These are phyloP conservation scores for Rhizophagus sp. DNA, from an alignment of 192 early-diverging fungal genomes.

Conservation along the genomic window DNA sequence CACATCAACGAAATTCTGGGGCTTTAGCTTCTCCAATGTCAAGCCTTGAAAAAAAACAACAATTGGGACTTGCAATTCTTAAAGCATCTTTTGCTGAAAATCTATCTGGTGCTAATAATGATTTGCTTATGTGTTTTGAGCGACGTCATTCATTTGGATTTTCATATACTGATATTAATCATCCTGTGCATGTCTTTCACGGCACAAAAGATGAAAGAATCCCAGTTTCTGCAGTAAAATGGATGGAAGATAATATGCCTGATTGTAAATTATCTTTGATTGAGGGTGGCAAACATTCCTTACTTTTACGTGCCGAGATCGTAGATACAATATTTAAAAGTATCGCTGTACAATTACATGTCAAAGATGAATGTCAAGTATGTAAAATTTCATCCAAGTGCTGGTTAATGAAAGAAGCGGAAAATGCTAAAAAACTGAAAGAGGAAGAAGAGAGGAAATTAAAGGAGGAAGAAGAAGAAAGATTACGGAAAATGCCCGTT, in stretches of 20 bases:
- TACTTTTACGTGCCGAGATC: slow-evolving; percentile 42
- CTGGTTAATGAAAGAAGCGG: slow-evolving; percentile 12
- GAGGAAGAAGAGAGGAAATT: not conserved
- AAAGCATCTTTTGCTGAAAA: slow-evolving; percentile 43
- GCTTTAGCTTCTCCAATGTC: slow-evolving; percentile 38
- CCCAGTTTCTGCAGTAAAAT: slow-evolving; percentile 42
- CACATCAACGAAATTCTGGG: slow-evolving; percentile 37
- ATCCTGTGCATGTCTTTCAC: slow-evolving; percentile 46
- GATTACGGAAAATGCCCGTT: not conserved
- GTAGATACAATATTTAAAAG: slow-evolving; percentile 46
- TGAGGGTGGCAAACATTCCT: slow-evolving; percentile 43
- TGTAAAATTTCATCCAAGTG: slow-evolving; percentile 18
- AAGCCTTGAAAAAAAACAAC: slow-evolving; percentile 40
- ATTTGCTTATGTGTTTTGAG: slow-evolving; percentile 44
- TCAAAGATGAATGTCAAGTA: slow-evolving; percentile 5
- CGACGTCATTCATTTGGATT: slow-evolving; percentile 43
- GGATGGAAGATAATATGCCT: slow-evolving; percentile 46
- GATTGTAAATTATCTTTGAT: slow-evolving; percentile 45
- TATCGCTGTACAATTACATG: slow-evolving; percentile 31
- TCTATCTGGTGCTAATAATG: slow-evolving; percentile 44
- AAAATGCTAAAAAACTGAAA: not conserved
- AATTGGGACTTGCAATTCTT: slow-evolving; percentile 41
- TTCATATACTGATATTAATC: slow-evolving; percentile 44
- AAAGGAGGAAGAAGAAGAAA: not conserved
- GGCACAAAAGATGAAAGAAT: slow-evolving; percentile 47